phyloP scores from a whole-genome alignment of 2,329 filamentous ascomycete genomes.

The Penicillium capsulatum region DNA sequence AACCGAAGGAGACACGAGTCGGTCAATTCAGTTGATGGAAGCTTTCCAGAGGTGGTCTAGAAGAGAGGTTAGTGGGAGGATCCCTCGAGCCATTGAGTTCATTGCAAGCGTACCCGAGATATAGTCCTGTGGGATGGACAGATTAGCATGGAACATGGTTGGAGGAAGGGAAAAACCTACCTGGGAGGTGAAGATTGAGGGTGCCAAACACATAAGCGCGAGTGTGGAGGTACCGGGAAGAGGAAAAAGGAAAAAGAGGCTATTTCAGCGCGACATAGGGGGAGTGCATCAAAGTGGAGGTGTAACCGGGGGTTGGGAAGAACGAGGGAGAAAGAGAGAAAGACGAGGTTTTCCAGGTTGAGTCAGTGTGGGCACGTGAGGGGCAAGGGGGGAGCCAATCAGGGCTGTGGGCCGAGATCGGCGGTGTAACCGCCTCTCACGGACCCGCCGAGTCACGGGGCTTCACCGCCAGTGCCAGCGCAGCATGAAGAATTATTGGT shows the following conservation, averaged over 20 bases:
- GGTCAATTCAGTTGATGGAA: constrained; percentile 50
- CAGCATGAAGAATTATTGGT: no score
- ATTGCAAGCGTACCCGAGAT: constrained; percentile 51
- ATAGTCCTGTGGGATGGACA: constrained; percentile 50
- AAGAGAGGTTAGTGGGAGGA: constrained; percentile 18
- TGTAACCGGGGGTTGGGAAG: constrained; percentile 6
- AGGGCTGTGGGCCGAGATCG: constrained; percentile 16
- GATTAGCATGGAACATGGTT: constrained; percentile 5
- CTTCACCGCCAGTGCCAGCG: no score
- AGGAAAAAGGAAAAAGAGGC: constrained; percentile 13
- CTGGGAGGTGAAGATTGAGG: constrained; percentile 82
- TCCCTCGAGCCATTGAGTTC: constrained; percentile 4
- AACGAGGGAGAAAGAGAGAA: constrained; percentile 13
- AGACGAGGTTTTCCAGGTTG: constrained; percentile 19
- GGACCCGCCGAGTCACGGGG: no score
- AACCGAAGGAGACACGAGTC: constrained; percentile 19
- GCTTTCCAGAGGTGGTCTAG: constrained; percentile 65
- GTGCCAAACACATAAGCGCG: constrained; percentile 82
- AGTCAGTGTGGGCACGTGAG: constrained; percentile 26
- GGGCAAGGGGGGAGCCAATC: constrained; percentile 32
- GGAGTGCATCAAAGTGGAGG: constrained; percentile 1
- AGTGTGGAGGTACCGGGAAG: constrained; percentile 41
- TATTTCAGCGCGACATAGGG: constrained; percentile 31
- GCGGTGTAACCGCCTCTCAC: not conserved
- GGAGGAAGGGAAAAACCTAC: constrained; percentile 48